Percentiles rank a stretch among this genome's conserved stretches.
phyloP scores from a whole-genome alignment of 257 asterid species.

The Mentha longifolia region DNA sequence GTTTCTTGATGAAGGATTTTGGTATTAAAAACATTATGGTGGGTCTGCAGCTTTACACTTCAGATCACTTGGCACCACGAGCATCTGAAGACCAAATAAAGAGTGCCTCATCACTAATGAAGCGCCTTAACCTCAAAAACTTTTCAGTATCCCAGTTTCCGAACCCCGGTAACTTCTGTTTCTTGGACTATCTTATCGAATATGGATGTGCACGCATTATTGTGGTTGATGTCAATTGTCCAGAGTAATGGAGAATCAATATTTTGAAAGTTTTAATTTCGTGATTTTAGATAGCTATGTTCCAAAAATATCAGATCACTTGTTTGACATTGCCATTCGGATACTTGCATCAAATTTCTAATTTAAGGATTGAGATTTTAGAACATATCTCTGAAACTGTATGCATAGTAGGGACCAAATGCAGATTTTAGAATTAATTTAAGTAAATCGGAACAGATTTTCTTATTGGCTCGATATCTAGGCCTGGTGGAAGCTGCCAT shows the following conservation, averaged over 20 bases:
- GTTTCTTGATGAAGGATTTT: slow-evolving; percentile 25
- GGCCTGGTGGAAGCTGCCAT: not conserved
- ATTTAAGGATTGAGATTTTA: not conserved
- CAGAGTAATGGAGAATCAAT: slow-evolving; percentile 18
- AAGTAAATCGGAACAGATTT: too few relatives aligned
- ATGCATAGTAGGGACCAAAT: not conserved
- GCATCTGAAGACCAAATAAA: slow-evolving; percentile 86
- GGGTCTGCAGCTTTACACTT: slow-evolving; percentile 60
- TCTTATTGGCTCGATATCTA: not conserved
- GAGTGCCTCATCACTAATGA: slow-evolving; percentile 69
- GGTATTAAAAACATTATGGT: slow-evolving; percentile 26
- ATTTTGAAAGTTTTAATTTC: slow-evolving; percentile 6
- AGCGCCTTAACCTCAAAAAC: slow-evolving; percentile 77
- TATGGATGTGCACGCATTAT: slow-evolving; percentile 24
- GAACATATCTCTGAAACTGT: not conserved
- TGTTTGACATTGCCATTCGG: not conserved
- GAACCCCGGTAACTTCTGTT: slow-evolving; percentile 73
- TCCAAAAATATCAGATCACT: not conserved
- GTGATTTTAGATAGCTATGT: not conserved
- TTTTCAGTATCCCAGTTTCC: slow-evolving; percentile 97
- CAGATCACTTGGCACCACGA: slow-evolving; percentile 49
- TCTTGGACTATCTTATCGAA: slow-evolving; percentile 9
- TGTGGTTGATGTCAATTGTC: not conserved
- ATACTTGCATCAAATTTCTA: not conserved
- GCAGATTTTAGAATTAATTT: not conserved